Conservation (phyloP, 768 basidiomycete species). For the Termitomyces sp. region DNA sequence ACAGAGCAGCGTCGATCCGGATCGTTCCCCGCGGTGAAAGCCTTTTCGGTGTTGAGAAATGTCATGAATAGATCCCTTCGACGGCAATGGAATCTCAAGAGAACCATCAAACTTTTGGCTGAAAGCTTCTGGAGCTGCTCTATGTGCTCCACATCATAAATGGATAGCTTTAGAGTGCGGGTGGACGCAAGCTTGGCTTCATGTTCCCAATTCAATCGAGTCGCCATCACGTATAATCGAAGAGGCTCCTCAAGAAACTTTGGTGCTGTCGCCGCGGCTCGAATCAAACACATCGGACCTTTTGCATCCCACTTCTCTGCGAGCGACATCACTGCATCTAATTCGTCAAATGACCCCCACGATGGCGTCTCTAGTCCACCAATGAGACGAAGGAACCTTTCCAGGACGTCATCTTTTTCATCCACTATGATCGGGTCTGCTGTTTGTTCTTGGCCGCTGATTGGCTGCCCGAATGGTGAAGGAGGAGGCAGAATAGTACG, state of each 20-base stretch:
- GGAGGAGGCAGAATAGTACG: neutral
- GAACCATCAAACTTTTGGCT: constrained; percentile 26
- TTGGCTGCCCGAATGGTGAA: neutral
- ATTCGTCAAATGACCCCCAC: constrained; percentile 35
- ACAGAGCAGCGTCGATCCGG: constrained; percentile 21
- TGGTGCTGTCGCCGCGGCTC: constrained; percentile 34
- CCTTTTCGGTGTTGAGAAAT: constrained; percentile 26
- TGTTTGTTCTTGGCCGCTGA: neutral
- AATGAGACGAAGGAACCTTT: neutral
- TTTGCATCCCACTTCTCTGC: constrained; percentile 43
- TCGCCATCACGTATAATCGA: constrained; percentile 42
- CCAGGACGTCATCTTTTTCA: neutral
- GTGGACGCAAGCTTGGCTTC: constrained; percentile 37
- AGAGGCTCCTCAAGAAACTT: constrained; percentile 38
- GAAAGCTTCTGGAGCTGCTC: constrained; percentile 27
- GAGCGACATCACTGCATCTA: constrained; percentile 31
- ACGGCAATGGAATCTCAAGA: constrained; percentile 35
- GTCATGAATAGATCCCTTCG: constrained; percentile 32
- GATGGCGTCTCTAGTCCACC: constrained; percentile 25
- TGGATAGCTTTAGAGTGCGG: constrained; percentile 32
- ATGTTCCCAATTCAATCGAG: constrained; percentile 37
- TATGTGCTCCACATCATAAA: constrained; percentile 29
- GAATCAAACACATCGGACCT: constrained; percentile 37
- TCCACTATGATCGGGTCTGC: neutral
- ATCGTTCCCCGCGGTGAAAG: constrained; percentile 34